Conservation (phyloP, 208 protist species). For the Blastocrithidia nonstop region DNA sequence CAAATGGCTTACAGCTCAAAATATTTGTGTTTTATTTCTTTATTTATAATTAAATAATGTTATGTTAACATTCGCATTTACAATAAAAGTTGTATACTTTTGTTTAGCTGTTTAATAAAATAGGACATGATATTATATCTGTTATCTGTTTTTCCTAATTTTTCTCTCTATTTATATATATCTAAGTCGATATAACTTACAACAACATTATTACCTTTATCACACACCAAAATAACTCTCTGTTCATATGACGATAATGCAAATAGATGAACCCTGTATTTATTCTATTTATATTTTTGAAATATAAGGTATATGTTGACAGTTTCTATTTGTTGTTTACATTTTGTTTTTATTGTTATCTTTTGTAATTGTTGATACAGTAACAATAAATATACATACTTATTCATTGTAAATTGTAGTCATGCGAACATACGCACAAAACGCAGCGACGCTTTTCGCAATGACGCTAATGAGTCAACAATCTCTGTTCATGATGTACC, state of each 20-base stretch:
- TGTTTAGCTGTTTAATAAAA: too few species aligned
- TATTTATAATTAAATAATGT: background rate
- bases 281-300: background rate
- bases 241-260: too few species aligned
- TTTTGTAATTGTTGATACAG: background rate
- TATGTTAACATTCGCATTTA: background rate
- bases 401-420: background rate
- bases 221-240: too few species aligned
- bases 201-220: too few species aligned
- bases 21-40: background rate
- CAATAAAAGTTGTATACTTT: background rate
- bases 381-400: background rate
- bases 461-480: conserved; percentile 53
- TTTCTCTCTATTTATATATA: too few species aligned
- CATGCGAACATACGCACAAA: conserved; percentile 14
- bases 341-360: background rate
- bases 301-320: conserved; percentile 2
- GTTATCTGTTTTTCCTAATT: too few species aligned
- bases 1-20: background rate
- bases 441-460: conserved; percentile 28
- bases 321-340: too few species aligned
- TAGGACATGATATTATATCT: too few species aligned
- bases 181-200: too few species aligned
- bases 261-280: too few species aligned
- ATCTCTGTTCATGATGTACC: conserved; percentile 57